phyloP scores from a whole-genome alignment of 331 rosid species.

The Prunus yedoensis region DNA sequence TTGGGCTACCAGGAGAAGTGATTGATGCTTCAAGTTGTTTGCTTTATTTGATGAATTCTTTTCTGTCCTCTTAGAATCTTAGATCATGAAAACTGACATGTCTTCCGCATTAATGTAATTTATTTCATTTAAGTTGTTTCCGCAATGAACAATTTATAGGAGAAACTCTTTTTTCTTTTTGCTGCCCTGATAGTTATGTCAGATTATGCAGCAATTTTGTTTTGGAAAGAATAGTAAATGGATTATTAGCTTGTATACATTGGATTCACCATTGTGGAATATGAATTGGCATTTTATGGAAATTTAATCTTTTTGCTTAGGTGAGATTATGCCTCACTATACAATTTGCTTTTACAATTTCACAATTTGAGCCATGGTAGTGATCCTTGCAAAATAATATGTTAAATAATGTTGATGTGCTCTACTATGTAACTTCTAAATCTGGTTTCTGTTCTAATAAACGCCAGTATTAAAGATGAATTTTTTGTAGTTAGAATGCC shows the following conservation, averaged over 20 bases:
- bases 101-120: background rate
- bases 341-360: too few relatives aligned
- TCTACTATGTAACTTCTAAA: too few relatives aligned
- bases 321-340: too few relatives aligned
- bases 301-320: background rate
- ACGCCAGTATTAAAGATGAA: too few relatives aligned
- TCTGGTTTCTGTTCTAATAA: too few relatives aligned
- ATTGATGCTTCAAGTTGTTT: background rate
- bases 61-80: background rate
- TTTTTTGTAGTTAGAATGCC: too few relatives aligned
- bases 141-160: background rate
- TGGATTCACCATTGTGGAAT: background rate
- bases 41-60: background rate
- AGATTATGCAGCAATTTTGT: background rate
- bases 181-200: background rate
- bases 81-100: background rate
- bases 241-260: background rate
- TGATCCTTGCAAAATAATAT: too few relatives aligned
- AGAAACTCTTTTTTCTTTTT: background rate
- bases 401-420: too few relatives aligned
- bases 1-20: background rate
- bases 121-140: background rate
- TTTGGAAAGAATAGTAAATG: background rate
- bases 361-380: too few relatives aligned
- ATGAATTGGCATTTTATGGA: background rate